phyloP scores from a whole-genome alignment of 352 stramenopile species.

The Phytopythium vexans region DNA sequence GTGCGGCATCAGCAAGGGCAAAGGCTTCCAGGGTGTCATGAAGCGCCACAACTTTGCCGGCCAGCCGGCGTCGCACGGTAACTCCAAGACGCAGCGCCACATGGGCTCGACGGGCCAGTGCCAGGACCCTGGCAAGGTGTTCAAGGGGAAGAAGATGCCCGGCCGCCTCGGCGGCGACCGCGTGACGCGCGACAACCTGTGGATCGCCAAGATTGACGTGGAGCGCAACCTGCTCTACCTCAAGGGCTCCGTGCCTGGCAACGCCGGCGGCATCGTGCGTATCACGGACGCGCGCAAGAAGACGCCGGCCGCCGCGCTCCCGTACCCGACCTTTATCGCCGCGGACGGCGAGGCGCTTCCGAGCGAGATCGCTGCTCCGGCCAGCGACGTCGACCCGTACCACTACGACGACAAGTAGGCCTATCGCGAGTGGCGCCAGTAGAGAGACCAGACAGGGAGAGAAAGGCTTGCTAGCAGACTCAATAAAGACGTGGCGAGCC shows the following conservation, averaged over 20 bases:
- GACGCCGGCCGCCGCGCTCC: conserved; percentile 46
- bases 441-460: not conserved
- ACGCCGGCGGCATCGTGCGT: conserved; percentile 83
- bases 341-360: conserved; percentile 45
- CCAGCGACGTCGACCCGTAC: conserved; percentile 77
- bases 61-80: conserved; percentile 97
- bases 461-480: not conserved
- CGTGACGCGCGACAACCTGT: conserved; percentile 97
- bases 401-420: conserved; percentile 81
- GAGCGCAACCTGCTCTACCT: conserved; percentile 93
- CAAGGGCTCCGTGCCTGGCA: conserved; percentile 90
- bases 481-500: no score
- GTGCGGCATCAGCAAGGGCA: conserved; percentile 90
- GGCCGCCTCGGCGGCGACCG: conserved; percentile 94
- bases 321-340: conserved; percentile 80
- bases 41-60: conserved; percentile 98
- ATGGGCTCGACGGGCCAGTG: conserved; percentile 97
- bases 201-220: conserved; percentile 90
- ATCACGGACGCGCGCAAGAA: conserved; percentile 89
- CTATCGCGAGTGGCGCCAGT: not conserved
- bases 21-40: conserved; percentile 96
- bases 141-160: conserved; percentile 99
- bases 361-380: conserved; percentile 70
- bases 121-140: conserved; percentile 98
- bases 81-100: conserved; percentile 95